A percentile compares a stretch with the other conserved stretches of the same genome.
Conservation (phyloP, 371 early-diverging fungal genomes). For the Actinomortierella wolfii region DNA sequence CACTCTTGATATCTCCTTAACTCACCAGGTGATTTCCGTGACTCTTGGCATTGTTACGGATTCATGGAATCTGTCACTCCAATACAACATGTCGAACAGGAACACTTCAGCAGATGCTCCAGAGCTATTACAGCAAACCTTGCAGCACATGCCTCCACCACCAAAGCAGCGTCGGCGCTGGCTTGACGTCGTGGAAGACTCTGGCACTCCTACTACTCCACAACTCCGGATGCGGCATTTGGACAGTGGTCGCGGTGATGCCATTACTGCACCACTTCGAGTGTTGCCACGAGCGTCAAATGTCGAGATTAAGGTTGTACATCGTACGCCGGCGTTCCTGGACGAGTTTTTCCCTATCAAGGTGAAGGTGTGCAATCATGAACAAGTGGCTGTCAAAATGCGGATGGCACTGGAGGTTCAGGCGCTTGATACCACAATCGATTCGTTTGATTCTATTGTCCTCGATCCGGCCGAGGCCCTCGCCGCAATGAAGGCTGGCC, state of each 20-base stretch:
- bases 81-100: too few relatives aligned
- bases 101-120: too few relatives aligned
- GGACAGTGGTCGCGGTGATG: constrained; percentile 13
- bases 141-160: too few relatives aligned
- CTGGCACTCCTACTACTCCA: too few relatives aligned
- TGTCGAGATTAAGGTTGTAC: constrained; percentile 56
- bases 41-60: constrained; percentile 27
- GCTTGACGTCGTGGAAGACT: too few relatives aligned
- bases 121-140: too few relatives aligned
- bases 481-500: neutral
- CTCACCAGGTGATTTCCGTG: constrained; percentile 3
- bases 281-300: constrained; percentile 71
- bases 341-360: constrained; percentile 70
- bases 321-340: constrained; percentile 67
- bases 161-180: too few relatives aligned
- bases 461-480: constrained; percentile 22
- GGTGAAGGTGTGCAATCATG: constrained; percentile 66
- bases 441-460: constrained; percentile 29
- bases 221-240: constrained; percentile 16
- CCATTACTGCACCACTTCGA: constrained; percentile 27
- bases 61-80: constrained; percentile 33
- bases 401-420: constrained; percentile 45
- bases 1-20: too few relatives aligned
- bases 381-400: constrained; percentile 45
- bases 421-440: constrained; percentile 34